phyloP scores from a whole-genome alignment of 1,284 basidiomycete genomes.

The Rhodotorula sp. region DNA sequence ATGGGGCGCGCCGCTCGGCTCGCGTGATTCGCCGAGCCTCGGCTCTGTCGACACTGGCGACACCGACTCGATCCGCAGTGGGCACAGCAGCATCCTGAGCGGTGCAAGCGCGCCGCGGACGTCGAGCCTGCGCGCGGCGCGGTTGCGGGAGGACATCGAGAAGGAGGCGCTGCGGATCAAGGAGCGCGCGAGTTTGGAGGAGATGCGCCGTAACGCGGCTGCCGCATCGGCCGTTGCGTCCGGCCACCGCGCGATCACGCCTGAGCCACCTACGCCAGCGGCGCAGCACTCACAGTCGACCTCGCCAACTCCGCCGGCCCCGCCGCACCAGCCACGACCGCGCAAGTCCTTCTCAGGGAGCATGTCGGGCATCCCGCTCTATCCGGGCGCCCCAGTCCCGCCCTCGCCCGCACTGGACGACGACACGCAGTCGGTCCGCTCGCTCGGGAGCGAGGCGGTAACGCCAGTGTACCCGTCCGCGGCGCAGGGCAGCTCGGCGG shows the following conservation, averaged over 20 bases:
- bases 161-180: conserved; percentile 24
- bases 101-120: neutral
- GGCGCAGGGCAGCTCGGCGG: neutral
- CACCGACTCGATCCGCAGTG: conserved; percentile 14
- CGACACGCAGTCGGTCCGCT: conserved; percentile 19
- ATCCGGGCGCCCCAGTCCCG: conserved; percentile 20
- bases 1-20: neutral
- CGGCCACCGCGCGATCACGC: conserved; percentile 4
- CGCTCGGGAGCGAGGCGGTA: neutral
- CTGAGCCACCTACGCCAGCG: neutral
- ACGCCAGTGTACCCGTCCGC: neutral
- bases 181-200: conserved; percentile 17
- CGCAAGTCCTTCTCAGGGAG: neutral
- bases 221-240: conserved; percentile 3
- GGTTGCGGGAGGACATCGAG: conserved; percentile 39
- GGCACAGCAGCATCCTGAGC: conserved; percentile 2
- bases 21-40: neutral
- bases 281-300: too few species aligned
- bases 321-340: too few species aligned
- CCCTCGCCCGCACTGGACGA: neutral
- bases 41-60: conserved; percentile 10
- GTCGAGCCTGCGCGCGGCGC: conserved; percentile 15
- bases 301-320: neutral
- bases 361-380: conserved; percentile 19
- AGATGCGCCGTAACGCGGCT: conserved; percentile 2